Base-by-base conservation (phyloP, 139 green algal genomes). In the Volvox africanus region DNA sequence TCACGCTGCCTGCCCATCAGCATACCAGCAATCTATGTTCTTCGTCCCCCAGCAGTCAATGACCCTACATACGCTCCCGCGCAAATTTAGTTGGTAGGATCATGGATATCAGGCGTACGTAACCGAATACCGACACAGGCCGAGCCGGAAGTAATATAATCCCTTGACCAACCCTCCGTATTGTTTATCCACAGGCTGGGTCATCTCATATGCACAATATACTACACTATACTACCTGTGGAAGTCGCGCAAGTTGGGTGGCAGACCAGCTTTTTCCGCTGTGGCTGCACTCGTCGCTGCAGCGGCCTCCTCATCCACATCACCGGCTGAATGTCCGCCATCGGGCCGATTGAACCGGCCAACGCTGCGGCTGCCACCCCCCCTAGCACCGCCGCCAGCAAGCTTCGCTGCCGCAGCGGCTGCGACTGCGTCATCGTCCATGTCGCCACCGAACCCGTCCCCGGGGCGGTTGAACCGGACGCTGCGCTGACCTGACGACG, bases 191-290 rank as follows among this genome's bases (percentile, higher is more conserved):
- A n/a, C n/a, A n/a, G n/a, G n/a, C n/a, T n/a, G 44, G 44, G 44
- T 55, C 11, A 2, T 73, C 65, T 26, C 65, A 73, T 73, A 28
- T 28, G 21, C 65, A 73, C n/a, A n/a, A n/a, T n/a, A n/a, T n/a
- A n/a, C n/a, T 28, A 73, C 82, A 2, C n/a, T n/a, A n/a, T n/a
- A n/a, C n/a, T 26, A 88, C 67, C 86, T 62, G 69, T 83, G 79
- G 86, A 90, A 90, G n/a, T 35, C 35, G 18, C 86, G 86, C 44
- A 90, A 20, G 50, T 90, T 83, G 71, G 86, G 22, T 2, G 44
- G 71, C 71, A 90, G n/a, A 0, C 71, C 50, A 36, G 36, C 33
- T 32, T 33, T 61, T 0, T 19, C 68, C 36, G 13, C 17, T 9
- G 68, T 61, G 26, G 71, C 67, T 13, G 36, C 65, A 33, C 28